Evolutionary conservation across 768 basidiomycete genomes (phyloP).

Genomic region (Mycena sanguinolenta): DNA sequence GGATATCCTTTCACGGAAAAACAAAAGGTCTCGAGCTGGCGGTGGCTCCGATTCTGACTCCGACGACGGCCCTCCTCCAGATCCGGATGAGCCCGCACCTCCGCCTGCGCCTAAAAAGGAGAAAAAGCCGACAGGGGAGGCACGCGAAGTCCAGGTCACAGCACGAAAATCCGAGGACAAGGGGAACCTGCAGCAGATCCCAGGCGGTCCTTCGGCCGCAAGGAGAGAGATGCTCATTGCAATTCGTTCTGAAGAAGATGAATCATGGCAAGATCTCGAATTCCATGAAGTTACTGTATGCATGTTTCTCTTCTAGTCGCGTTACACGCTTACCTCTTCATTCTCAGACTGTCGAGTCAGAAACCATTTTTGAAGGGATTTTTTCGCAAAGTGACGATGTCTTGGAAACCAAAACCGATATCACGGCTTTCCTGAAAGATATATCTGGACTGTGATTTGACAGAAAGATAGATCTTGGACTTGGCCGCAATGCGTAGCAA

Average conservation of each 20-base stretch:
- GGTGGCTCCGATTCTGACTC: slow-evolving; percentile 78
- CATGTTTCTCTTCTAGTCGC: slow-evolving; percentile 18
- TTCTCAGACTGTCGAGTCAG: slow-evolving; percentile 69
- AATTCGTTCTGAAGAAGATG: slow-evolving; percentile 84
- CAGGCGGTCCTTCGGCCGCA: slow-evolving; percentile 76
- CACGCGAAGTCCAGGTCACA: slow-evolving; percentile 83
- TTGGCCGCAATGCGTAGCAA: background rate
- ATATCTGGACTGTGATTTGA: slow-evolving; percentile 63
- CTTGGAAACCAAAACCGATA: slow-evolving; percentile 68
- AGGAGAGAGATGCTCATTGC: slow-evolving; percentile 82
- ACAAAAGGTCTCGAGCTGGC: slow-evolving; percentile 60
- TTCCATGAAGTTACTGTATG: slow-evolving; percentile 77
- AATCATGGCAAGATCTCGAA: slow-evolving; percentile 77
- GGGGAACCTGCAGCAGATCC: slow-evolving; percentile 53
- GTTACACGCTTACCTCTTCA: slow-evolving; percentile 26
- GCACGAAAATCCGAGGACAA: slow-evolving; percentile 80
- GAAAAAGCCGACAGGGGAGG: slow-evolving; percentile 68
- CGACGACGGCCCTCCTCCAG: slow-evolving; percentile 84
- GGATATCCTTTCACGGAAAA: slow-evolving; percentile 77
- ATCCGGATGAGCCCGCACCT: slow-evolving; percentile 79
- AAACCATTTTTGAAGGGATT: slow-evolving; percentile 68
- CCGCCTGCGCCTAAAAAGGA: slow-evolving; percentile 66
- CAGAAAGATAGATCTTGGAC: background rate
- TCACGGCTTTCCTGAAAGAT: slow-evolving; percentile 69
- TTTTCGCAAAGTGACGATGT: slow-evolving; percentile 69